Conservation (phyloP, 352 stramenopile genomes). For the Phytophthora sp. region DNA sequence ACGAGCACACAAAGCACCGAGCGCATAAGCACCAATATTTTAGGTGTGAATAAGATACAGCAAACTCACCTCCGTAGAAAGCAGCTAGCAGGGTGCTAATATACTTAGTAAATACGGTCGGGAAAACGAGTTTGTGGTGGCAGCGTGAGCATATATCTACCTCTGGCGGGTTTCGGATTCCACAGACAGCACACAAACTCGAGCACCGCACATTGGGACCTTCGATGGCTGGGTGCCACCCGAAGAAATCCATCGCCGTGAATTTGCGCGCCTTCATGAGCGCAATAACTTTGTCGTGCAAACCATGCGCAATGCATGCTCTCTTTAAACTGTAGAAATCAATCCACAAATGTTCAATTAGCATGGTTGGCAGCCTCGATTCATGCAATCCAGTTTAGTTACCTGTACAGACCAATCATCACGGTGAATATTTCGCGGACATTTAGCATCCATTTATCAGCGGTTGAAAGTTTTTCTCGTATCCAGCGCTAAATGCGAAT, state of each 20-base stretch:
- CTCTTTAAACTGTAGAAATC: slow-evolving; percentile 54
- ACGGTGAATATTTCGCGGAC: slow-evolving; percentile 81
- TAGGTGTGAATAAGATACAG: background rate
- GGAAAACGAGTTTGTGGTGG: slow-evolving; percentile 67
- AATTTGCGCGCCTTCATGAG: slow-evolving; percentile 71
- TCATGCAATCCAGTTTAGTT: background rate
- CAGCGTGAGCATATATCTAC: slow-evolving; percentile 59
- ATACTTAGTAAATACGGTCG: slow-evolving; percentile 82
- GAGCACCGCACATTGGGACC: slow-evolving; percentile 73
- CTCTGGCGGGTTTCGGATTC: slow-evolving; percentile 78
- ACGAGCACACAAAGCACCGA: background rate
- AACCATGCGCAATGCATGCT: slow-evolving; percentile 63
- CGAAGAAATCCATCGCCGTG: slow-evolving; percentile 75
- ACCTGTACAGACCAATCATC: slow-evolving; percentile 83
- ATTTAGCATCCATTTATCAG: slow-evolving; percentile 53
- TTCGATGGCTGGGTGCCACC: slow-evolving; percentile 84
- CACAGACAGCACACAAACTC: slow-evolving; percentile 72
- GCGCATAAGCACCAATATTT: background rate
- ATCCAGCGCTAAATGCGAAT: slow-evolving; percentile 67
- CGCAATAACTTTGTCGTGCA: slow-evolving; percentile 54
- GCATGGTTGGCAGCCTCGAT: background rate
- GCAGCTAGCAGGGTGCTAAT: slow-evolving; percentile 69
- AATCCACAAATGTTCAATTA: background rate
- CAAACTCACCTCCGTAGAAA: slow-evolving; percentile 71
- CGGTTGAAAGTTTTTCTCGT: slow-evolving; percentile 64